Evolutionary conservation across 257 asterid species (phyloP).

Genomic region (Solanum paucissectum): DNA sequence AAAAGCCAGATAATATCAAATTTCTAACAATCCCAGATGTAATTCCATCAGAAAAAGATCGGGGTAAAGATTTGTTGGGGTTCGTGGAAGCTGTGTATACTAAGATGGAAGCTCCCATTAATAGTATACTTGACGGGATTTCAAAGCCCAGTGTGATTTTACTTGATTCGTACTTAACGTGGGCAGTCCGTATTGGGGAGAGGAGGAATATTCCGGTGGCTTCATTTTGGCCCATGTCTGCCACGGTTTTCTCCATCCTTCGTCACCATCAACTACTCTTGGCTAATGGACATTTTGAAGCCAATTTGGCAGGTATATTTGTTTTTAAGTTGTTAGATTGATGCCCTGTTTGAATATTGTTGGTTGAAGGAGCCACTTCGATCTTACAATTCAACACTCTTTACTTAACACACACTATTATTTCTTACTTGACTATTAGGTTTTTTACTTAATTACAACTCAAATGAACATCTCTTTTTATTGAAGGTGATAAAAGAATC

Average conservation of each 20-base stretch:
- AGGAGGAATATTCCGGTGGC: constrained; percentile 70
- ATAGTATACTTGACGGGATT: constrained; percentile 28
- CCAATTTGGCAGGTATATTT: constrained; percentile 29
- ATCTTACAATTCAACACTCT: too few relatives aligned
- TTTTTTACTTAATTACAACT: too few relatives aligned
- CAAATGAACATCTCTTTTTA: too few relatives aligned
- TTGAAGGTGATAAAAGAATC: too few relatives aligned
- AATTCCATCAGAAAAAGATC: constrained; percentile 24
- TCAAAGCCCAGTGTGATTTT: constrained; percentile 17
- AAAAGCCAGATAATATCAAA: not conserved
- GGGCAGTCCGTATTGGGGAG: constrained; percentile 49
- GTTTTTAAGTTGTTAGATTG: too few relatives aligned
- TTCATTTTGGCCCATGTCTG: constrained; percentile 69
- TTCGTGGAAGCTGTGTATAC: constrained; percentile 55
- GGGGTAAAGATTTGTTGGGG: constrained; percentile 39
- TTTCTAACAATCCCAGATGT: not conserved
- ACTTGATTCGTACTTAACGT: constrained; percentile 36
- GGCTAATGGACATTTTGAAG: constrained; percentile 28
- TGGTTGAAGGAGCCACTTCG: too few relatives aligned
- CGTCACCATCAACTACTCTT: constrained; percentile 37
- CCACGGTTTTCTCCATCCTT: constrained; percentile 34
- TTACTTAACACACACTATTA: too few relatives aligned
- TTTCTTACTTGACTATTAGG: too few relatives aligned
- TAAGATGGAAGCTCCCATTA: constrained; percentile 55
- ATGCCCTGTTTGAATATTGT: too few relatives aligned